A percentile compares a stretch with the other conserved stretches of the same genome.
These are phyloP conservation scores for Globisporangium carolinianum DNA, from an alignment of 352 stramenopile genomes.

Conservation along the genomic window DNA sequence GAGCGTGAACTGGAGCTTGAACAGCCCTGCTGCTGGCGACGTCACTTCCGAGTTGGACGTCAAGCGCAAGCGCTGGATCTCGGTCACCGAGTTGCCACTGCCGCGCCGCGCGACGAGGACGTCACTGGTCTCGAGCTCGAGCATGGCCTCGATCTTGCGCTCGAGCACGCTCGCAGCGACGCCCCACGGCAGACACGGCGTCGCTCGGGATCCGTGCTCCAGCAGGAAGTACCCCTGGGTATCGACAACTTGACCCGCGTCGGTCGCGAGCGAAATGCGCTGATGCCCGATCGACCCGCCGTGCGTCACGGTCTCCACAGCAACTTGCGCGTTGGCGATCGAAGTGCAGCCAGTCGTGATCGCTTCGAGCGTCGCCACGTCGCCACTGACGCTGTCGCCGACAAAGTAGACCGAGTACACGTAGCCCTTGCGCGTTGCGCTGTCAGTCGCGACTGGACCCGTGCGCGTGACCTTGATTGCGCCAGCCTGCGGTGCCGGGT, in stretches of 20 bases:
- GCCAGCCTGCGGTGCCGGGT: constrained; percentile 13
- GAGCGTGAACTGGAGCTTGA: constrained; percentile 56
- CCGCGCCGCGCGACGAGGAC: constrained; percentile 54
- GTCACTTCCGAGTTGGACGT: constrained; percentile 63
- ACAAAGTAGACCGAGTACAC: constrained; percentile 92
- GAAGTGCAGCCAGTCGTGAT: constrained; percentile 18
- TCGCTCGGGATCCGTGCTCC: constrained; percentile 14
- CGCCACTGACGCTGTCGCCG: constrained; percentile 69
- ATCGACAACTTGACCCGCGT: constrained; percentile 66
- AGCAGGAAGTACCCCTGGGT: constrained; percentile 51
- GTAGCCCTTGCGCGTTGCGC: constrained; percentile 56
- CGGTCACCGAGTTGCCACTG: constrained; percentile 51
- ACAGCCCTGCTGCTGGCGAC: constrained; percentile 30
- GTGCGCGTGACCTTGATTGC: constrained; percentile 53
- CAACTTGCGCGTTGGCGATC: constrained; percentile 19
- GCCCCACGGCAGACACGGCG: constrained; percentile 55
- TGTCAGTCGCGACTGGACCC: constrained; percentile 24
- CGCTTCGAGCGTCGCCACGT: constrained; percentile 57
- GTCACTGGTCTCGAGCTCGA: constrained; percentile 26
- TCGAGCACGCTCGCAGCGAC: constrained; percentile 40
- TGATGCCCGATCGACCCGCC: constrained; percentile 81
- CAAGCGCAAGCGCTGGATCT: constrained; percentile 64
- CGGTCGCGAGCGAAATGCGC: constrained; percentile 69
- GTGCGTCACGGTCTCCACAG: constrained; percentile 47
- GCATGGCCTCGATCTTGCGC: constrained; percentile 22